phyloP scores from a whole-genome alignment of 768 basidiomycete species.

The Naganishia vaughanmartiniae region DNA sequence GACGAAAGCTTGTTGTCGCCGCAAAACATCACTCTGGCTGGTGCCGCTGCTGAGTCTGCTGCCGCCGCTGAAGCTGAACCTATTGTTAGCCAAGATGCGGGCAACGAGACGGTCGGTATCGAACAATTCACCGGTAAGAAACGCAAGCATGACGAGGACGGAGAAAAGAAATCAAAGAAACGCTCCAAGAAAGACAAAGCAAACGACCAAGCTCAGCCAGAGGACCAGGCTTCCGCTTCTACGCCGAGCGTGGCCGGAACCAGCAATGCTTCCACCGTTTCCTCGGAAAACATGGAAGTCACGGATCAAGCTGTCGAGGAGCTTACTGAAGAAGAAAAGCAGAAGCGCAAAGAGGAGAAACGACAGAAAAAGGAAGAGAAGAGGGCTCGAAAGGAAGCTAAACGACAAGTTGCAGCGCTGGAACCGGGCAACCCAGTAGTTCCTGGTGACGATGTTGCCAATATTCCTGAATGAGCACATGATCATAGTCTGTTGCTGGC shows the following conservation, averaged over 20 bases:
- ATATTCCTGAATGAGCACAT: background rate
- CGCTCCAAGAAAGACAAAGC: conserved; percentile 2
- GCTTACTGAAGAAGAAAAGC: conserved; percentile 5
- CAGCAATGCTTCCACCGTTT: too few relatives aligned
- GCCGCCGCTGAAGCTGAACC: background rate
- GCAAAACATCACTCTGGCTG: background rate
- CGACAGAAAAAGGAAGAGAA: conserved; percentile 17
- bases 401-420: background rate
- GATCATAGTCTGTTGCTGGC: background rate
- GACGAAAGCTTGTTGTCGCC: background rate
- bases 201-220: background rate
- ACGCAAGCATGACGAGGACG: conserved; percentile 11
- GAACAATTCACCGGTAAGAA: background rate
- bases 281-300: background rate
- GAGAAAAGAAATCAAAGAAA: background rate
- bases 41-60: background rate
- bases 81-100: background rate
- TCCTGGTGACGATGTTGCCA: background rate
- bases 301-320: background rate
- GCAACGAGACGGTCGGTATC: too few relatives aligned
- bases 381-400: conserved; percentile 15
- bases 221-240: background rate
- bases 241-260: background rate
- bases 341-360: conserved; percentile 4
- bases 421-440: background rate